Evolutionary conservation across 345 rosid species (phyloP), one percentile per base, ranked within the genome.

Genomic region (Microcos paniculata): DNA sequence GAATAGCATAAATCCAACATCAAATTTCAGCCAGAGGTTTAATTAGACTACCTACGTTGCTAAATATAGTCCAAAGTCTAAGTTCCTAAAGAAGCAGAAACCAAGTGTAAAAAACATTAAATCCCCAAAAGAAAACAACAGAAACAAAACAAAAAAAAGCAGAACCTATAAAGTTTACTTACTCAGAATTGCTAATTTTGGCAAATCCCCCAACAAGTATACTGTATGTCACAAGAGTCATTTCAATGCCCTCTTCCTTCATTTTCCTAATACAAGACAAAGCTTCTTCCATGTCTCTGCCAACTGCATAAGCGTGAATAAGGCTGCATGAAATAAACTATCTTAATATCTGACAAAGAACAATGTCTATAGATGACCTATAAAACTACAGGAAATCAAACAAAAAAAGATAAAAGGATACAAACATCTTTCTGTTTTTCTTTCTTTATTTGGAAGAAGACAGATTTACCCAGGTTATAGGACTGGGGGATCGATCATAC

Each of bases 211-310:
- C 88, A 18, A 96, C 89, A 21, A 96, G 79, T 51, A 93, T 86
- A 56, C 90, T 89, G 46, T 90, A 92, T 71, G 99, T 93, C 78
- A 96, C 99, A 86, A 96, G 82, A 79, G 90, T 93, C 94, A 93
- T 84, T 83, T 88, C 93, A 21, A 96, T 78, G 31, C 92, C 91
- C 77, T 93, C 97, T 85, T 91, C 96, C 83, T 87, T 90, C 98
- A 93, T 96, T 84, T 93, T 96, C 83, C 98, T 89, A 73, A 87
- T 92, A 83, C 99, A 96, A 51, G 90, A 90, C 53, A 93, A 57
- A 49, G 99, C 98, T 89, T 93, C 99, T 62, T 93, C 97, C 97
- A 96, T 93, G 88, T 96, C 97, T 90, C 96, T 86, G 82, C 98
- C 98, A 82, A 93, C 96, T 85, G 98, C 91, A 84, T 93, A 96